phyloP scores from a whole-genome alignment of 176 grass and related monocot genomes.

The Canna indica region DNA sequence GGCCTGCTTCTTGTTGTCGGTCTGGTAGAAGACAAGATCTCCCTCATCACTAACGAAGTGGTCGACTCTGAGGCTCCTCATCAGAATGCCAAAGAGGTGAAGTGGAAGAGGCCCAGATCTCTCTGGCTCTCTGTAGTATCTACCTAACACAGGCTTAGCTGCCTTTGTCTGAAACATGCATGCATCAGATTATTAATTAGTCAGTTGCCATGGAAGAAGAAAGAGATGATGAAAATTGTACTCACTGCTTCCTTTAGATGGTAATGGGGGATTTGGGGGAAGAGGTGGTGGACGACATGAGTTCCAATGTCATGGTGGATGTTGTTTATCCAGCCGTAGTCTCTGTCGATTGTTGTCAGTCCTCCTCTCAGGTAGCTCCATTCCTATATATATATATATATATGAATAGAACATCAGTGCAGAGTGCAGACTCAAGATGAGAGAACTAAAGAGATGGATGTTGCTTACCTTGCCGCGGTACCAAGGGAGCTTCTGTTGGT shows the following conservation, averaged over 20 bases:
- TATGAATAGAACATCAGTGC: too few relatives aligned
- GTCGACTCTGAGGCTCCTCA: slow-evolving; percentile 67
- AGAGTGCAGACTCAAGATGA: too few relatives aligned
- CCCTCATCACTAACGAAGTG: slow-evolving; percentile 84
- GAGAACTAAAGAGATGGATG: not conserved
- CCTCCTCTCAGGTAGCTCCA: slow-evolving; percentile 90
- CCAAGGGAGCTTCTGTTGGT: slow-evolving; percentile 57
- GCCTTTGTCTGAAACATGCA: slow-evolving; percentile 44
- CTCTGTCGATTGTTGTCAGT: slow-evolving; percentile 68
- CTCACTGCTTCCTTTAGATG: slow-evolving; percentile 80
- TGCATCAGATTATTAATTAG: not conserved
- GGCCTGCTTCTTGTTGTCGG: too few relatives aligned
- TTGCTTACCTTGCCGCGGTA: slow-evolving; percentile 62
- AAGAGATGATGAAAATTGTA: not conserved
- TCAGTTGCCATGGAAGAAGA: not conserved
- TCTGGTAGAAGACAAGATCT: slow-evolving; percentile 76
- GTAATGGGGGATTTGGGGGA: slow-evolving; percentile 93
- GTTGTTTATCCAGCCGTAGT: slow-evolving; percentile 93
- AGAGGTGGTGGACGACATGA: slow-evolving; percentile 94
- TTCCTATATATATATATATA: slow-evolving; percentile 36
- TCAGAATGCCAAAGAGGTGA: slow-evolving; percentile 43
- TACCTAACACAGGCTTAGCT: slow-evolving; percentile 59
- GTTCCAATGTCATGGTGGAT: slow-evolving; percentile 96
- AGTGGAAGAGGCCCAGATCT: slow-evolving; percentile 62
- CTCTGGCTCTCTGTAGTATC: slow-evolving; percentile 65